phyloP scores from a whole-genome alignment of 2,329 filamentous ascomycete genomes.

The Diaporthe ilicicola region DNA sequence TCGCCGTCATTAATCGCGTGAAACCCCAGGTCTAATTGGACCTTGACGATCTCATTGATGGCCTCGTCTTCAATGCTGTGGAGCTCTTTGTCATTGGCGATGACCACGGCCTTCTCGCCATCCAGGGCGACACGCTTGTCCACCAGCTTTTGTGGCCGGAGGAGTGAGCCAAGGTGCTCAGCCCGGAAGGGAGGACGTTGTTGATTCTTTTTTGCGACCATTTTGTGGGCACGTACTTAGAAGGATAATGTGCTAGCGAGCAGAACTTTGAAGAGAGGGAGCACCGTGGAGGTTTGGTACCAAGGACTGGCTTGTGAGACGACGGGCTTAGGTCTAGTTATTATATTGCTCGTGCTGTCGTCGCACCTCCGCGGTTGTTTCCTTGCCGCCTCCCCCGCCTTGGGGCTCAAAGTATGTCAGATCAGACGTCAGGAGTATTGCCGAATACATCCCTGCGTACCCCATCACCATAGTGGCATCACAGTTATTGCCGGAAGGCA shows the following conservation, averaged over 20 bases:
- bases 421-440: constrained; percentile 1
- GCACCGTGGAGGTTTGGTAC: too few species aligned
- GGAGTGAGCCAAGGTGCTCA: constrained; percentile 78
- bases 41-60: constrained; percentile 66
- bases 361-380: neutral
- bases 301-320: neutral
- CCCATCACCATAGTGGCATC: neutral
- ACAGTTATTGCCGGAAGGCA: constrained; percentile 1
- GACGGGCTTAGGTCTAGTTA: neutral
- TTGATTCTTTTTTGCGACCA: constrained; percentile 33
- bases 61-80: constrained; percentile 63
- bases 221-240: neutral
- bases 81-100: constrained; percentile 54
- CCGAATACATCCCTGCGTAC: constrained; percentile 8
- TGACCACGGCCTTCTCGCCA: constrained; percentile 47
- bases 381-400: constrained; percentile 4
- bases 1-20: constrained; percentile 69
- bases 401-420: neutral
- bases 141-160: constrained; percentile 72
- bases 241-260: too few species aligned
- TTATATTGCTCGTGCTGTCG: constrained; percentile 2
- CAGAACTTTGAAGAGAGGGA: neutral
- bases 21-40: constrained; percentile 66
- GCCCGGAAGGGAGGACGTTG: constrained; percentile 70
- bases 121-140: constrained; percentile 49